Conservation (phyloP, 441 rosid genomes). For the Corymbia citriodora region DNA sequence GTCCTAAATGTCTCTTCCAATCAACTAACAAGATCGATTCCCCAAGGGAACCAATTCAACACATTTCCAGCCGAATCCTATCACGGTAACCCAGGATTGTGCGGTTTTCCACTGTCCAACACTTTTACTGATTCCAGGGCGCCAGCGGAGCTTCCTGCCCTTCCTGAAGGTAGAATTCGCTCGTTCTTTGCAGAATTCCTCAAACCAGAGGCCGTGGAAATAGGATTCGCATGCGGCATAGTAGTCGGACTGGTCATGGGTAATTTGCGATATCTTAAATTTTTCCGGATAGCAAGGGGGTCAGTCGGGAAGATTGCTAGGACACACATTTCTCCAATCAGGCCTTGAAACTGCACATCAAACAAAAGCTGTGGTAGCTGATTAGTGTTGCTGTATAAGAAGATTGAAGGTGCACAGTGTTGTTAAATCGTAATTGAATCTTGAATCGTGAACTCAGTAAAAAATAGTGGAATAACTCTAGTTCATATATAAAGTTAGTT, state of each 20-base stretch:
- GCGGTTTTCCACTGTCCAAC: neutral
- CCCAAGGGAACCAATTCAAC: neutral
- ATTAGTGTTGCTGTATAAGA: neutral
- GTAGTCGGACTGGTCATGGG: neutral
- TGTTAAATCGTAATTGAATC: neutral
- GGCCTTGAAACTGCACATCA: neutral
- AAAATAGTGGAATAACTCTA: neutral
- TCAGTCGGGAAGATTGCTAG: neutral
- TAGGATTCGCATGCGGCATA: neutral
- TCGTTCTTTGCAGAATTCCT: neutral
- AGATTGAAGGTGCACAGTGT: neutral
- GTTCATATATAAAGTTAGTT: fast-evolving
- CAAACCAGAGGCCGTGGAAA: neutral
- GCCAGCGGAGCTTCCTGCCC: neutral
- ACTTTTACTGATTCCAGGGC: neutral
- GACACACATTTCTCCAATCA: neutral
- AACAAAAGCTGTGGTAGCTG: neutral
- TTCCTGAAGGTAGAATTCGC: neutral
- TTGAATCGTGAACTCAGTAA: neutral
- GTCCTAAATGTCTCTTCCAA: neutral
- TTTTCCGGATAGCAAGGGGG: neutral
- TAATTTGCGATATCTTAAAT: neutral
- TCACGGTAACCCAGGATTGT: neutral
- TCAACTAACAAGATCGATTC: neutral
- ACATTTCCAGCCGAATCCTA: neutral